Evolutionary conservation across 148 eudicot species (phyloP).

Genomic region (Arbutus unedo): DNA sequence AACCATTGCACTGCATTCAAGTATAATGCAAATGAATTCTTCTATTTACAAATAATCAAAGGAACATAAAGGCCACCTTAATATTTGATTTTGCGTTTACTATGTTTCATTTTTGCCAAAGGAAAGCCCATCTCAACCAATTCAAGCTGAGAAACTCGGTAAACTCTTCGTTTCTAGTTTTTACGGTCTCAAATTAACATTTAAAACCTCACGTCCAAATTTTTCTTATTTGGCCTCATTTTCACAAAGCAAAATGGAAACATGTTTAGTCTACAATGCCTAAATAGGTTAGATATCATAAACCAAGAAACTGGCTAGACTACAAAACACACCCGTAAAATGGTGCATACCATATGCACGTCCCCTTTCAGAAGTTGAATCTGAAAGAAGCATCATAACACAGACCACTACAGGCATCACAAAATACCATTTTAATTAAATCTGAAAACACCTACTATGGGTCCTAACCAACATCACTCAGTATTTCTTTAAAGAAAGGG

Average conservation of each 20-base stretch:
- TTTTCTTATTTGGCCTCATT: neutral
- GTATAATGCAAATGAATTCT: neutral
- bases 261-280: neutral
- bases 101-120: neutral
- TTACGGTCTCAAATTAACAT: neutral
- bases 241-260: constrained; percentile 2
- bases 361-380: neutral
- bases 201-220: neutral
- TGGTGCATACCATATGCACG: neutral
- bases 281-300: neutral
- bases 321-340: neutral
- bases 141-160: neutral
- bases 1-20: neutral
- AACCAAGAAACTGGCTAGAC: neutral
- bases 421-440: neutral
- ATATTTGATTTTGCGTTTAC: neutral
- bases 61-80: neutral
- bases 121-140: constrained; percentile 1
- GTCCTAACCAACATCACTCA: neutral
- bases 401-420: neutral
- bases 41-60: neutral
- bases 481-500: neutral
- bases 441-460: neutral
- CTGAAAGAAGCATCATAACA: neutral
- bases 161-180: neutral